Evolutionary conservation across 371 early-diverging fungal species (phyloP).

Genomic region (Lichtheimia corymbifera): DNA sequence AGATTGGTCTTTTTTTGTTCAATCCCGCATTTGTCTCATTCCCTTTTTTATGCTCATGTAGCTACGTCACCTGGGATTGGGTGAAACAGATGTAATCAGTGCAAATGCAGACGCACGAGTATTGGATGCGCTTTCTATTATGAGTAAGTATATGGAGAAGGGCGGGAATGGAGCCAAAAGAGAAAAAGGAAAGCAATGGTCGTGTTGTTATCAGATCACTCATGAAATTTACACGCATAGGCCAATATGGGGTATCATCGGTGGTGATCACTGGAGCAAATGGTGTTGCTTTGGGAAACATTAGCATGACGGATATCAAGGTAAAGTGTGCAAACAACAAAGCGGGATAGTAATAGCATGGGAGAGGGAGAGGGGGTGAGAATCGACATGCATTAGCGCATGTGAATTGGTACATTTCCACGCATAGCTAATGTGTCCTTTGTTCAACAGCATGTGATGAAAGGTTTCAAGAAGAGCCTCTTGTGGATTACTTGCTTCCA

Average conservation of each 20-base stretch:
- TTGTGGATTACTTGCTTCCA: slow-evolving; percentile 56
- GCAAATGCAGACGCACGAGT: slow-evolving; percentile 55
- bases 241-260: slow-evolving; percentile 60
- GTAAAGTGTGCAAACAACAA: slow-evolving; percentile 15
- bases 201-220: too few relatives aligned
- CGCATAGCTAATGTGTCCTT: background rate
- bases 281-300: slow-evolving; percentile 67
- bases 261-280: slow-evolving; percentile 61
- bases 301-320: slow-evolving; percentile 74
- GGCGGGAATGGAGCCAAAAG: too few relatives aligned
- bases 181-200: too few relatives aligned
- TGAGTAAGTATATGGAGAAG: slow-evolving; percentile 42
- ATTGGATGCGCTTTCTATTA: slow-evolving; percentile 56
- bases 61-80: slow-evolving; percentile 56
- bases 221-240: slow-evolving; percentile 23
- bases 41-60: slow-evolving; percentile 6
- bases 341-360: background rate
- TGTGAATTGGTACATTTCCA: too few relatives aligned
- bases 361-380: background rate
- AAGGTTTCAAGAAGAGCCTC: slow-evolving; percentile 40
- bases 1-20: too few relatives aligned
- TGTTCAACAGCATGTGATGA: slow-evolving; percentile 42
- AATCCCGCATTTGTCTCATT: background rate
- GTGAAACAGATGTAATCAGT: slow-evolving; percentile 54
- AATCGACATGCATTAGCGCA: too few relatives aligned